Conservation (phyloP, 441 rosid genomes). For the Manihot esculenta region DNA sequence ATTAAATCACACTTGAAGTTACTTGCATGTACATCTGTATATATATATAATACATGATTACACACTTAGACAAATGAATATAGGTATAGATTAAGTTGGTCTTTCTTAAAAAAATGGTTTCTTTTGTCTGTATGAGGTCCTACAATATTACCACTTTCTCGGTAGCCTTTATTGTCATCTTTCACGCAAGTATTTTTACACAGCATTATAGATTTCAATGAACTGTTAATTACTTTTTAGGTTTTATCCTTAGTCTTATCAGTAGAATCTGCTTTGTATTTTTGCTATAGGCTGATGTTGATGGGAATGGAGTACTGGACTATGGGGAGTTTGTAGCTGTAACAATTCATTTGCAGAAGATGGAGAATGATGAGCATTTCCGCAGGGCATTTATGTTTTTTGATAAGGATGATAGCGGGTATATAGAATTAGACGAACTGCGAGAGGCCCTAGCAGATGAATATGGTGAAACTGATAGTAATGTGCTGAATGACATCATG, state of each 20-base stretch:
- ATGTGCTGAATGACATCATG: slow-evolving; percentile 77
- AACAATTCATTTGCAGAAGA: slow-evolving; percentile 92
- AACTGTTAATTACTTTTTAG: neutral
- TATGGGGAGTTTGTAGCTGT: slow-evolving; percentile 98
- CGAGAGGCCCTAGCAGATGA: slow-evolving; percentile 75
- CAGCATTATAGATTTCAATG: neutral
- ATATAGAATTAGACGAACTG: slow-evolving; percentile 71
- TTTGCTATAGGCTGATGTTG: slow-evolving; percentile 81
- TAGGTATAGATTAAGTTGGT: too few species aligned
- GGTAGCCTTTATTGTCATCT: neutral
- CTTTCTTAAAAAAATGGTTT: neutral
- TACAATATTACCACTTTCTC: neutral
- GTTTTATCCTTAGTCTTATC: slow-evolving; percentile 10
- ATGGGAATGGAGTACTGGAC: slow-evolving; percentile 81
- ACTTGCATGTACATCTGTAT: neutral
- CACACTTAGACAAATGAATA: neutral
- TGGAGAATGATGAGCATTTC: slow-evolving; percentile 94
- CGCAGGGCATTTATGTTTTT: slow-evolving; percentile 85
- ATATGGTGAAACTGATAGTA: slow-evolving; percentile 54
- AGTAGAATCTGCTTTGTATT: slow-evolving; percentile 5
- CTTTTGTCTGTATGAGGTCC: neutral
- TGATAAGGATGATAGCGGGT: slow-evolving; percentile 83
- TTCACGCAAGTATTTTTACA: neutral
- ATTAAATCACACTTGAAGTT: neutral
- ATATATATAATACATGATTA: neutral